Conservation (phyloP, 2,329 filamentous ascomycete species). For the Camillea tinctor region DNA sequence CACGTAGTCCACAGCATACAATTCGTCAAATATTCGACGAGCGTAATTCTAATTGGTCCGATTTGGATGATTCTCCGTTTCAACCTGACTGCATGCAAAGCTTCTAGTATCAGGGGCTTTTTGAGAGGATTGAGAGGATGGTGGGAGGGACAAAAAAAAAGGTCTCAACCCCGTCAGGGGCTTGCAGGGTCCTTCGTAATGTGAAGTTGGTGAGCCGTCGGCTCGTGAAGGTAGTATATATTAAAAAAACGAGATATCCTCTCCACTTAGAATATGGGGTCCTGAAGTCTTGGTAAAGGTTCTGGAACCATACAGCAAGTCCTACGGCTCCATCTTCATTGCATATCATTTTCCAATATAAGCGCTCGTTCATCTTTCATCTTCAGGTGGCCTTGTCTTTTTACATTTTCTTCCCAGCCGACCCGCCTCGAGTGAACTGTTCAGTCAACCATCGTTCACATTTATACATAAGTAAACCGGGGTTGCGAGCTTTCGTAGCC, state of each 20-base stretch:
- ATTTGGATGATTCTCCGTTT: slow-evolving; percentile 15
- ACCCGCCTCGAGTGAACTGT: neutral
- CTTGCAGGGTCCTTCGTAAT: neutral
- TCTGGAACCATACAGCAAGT: neutral
- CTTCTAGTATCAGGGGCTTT: neutral
- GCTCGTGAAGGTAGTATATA: neutral
- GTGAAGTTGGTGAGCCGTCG: neutral
- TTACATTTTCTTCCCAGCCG: neutral
- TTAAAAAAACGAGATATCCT: neutral
- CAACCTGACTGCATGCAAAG: slow-evolving; percentile 12
- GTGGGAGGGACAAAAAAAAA: slow-evolving; percentile 4
- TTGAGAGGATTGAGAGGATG: slow-evolving; percentile 2
- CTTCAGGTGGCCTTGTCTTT: neutral
- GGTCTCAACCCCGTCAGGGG: neutral
- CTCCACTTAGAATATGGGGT: neutral
- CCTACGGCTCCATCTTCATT: neutral
- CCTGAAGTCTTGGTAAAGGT: neutral
- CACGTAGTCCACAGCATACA: slow-evolving; percentile 6
- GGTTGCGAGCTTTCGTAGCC: neutral
- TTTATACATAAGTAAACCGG: neutral
- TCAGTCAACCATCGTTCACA: neutral
- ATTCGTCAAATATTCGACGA: slow-evolving; percentile 12
- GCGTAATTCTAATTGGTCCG: slow-evolving; percentile 13
- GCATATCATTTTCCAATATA: neutral
- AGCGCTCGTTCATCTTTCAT: neutral